Base-by-base conservation (phyloP, 768 basidiomycete species). In the Pulveroboletus sp. region DNA sequence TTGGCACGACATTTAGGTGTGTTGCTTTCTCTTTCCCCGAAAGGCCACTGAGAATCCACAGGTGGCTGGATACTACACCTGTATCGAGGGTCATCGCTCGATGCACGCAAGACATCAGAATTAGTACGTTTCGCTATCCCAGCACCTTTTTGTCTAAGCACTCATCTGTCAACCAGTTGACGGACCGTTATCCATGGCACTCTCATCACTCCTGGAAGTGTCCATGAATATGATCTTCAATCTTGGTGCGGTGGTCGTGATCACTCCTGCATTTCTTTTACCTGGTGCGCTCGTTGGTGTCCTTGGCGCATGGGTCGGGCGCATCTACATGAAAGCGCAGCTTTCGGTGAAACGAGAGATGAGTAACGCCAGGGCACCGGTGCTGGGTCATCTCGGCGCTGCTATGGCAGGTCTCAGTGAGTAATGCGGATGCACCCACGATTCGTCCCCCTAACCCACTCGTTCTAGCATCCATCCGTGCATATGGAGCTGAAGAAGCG, bases 401-500 rank as follows among this genome's bases (percentile, higher is more conserved):
- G 46, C 46, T 26, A 47, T 47, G 23, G 40, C 29, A 6, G 40
- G 46, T 7, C 46, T 47, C 6, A 16, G 46, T 47, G 29, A 43
- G 30, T 30, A n/a, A 5, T 1, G 12, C 12, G 17, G 4, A 7
- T 29, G 1, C 13, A 7, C 12, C 13, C 2, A 4, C 0, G 13
- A 24, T 16, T 9, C 7, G 2, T 5, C 6, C 1, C 13, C 46
- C 44, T 13, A 47, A 6, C 10, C 6, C 14, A 3, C 29, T 10
- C n/a, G 12, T 29, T 47, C 27, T 43, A 43, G 46, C 40, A 31
- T 47, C 46, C 16, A 47, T 47, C 13, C 46, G 46, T 0, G 46
- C 46, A 6, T 83, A 80, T 53, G 75, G 77, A 14, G 78, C 79
- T 10, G 72, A 81, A 55, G 65, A 69, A 5, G 58, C 67, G 6